Evolutionary conservation across 805 yeast species (phyloP), one percentile per base, ranked within the genome.

Genomic region (Komagataella kurtzmanii): DNA sequence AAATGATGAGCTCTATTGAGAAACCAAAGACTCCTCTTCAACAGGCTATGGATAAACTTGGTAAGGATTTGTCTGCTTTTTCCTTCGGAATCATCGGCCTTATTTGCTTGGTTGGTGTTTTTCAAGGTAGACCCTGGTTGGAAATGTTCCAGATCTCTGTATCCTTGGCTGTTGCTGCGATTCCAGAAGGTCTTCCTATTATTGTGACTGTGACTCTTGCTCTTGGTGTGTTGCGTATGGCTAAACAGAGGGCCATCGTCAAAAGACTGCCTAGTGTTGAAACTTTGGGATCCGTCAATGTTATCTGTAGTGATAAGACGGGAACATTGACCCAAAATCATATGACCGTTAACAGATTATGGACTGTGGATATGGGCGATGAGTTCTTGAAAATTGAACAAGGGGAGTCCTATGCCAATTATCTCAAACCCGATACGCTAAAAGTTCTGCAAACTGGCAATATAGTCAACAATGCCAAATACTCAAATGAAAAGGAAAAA

Each of bases 81-180:
- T 83, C 95, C 67, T 93, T 93, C 69, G 80, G 74, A 23, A 84
- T 91, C 36, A 93, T 93, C 66, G 97, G 96, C 49, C 65, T 85
- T n/a, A 93, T 93, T 62, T 91, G 97, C 60, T 62, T 93, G 19
- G 75, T 93, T 58, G 99, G 99, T 53, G 75, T 93, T 18, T 53
- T 88, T 49, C 96, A 93, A 70, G 98, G 99, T 49, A 84, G 95
- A 55, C 77, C 86, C 7, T 90, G 97, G 97, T 75, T 93, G 53
- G 98, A 93, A 56, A 93, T 95, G 97, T 91, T 93, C 69, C 97
- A 91, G 66, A 89, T 93, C 53, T 88, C 97, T 1, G 99, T 93
- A 7, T 89, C 97, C 1, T 74, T 93, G 55, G 99, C 99, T 2
- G 99, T 93, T 17, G 99, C 99, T 50, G 99, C 99, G 3, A 93